Evolutionary conservation across 352 stramenopile genomes (phyloP).

Genomic region (Pythium coloratum): DNA sequence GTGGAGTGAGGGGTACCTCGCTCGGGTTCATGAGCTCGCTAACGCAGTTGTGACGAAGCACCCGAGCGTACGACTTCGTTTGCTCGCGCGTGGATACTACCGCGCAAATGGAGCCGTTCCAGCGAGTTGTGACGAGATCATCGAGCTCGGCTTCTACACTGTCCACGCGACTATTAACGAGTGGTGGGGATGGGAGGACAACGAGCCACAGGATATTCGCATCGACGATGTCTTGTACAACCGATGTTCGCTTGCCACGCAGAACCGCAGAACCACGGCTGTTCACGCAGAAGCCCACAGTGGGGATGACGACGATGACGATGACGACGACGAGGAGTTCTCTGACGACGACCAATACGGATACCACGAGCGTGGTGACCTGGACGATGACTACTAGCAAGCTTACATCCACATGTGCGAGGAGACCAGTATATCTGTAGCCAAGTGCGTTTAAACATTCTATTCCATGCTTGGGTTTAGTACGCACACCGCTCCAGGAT

Average conservation of each 20-base stretch:
- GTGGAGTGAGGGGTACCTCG: constrained; percentile 16
- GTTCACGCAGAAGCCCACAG: background rate
- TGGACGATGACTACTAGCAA: constrained; percentile 3
- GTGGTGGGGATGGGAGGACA: constrained; percentile 22
- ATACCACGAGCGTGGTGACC: background rate
- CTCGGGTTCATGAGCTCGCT: background rate
- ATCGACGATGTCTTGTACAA: constrained; percentile 15
- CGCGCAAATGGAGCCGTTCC: background rate
- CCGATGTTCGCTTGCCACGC: background rate
- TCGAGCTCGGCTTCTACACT: constrained; percentile 20
- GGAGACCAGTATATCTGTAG: no score
- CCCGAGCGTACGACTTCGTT: constrained; percentile 8
- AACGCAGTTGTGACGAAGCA: background rate
- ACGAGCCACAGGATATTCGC: constrained; percentile 16
- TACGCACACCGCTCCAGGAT: no score
- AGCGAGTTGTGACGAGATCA: constrained; percentile 13
- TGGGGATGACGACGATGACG: constrained; percentile 1
- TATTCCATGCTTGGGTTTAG: no score
- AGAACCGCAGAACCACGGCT: background rate
- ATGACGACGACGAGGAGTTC: background rate
- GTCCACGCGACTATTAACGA: background rate
- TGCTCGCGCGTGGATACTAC: constrained; percentile 4
- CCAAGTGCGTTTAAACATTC: no score
- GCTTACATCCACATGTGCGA: no score
- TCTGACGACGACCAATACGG: constrained; percentile 7